phyloP scores from a whole-genome alignment of 257 asterid genomes.

The Solanum arcanum region DNA sequence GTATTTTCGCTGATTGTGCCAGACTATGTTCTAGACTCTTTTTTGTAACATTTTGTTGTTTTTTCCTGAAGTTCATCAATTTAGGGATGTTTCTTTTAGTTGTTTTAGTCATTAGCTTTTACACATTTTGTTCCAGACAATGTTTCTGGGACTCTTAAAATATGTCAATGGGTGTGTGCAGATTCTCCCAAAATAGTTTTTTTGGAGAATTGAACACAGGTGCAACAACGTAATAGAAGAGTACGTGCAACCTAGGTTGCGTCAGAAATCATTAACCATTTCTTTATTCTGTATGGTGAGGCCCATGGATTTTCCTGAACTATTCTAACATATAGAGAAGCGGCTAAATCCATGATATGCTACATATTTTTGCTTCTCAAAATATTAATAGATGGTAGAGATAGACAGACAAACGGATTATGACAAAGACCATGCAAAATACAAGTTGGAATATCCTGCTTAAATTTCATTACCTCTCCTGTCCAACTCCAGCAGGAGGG shows the following conservation, averaged over 20 bases:
- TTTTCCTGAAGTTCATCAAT: not conserved
- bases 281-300: not conserved
- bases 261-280: not conserved
- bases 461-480: not conserved
- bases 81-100: not conserved
- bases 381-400: not conserved
- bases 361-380: not conserved
- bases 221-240: not conserved
- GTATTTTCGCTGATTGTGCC: not conserved
- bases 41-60: not conserved
- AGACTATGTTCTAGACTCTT: not conserved
- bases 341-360: not conserved
- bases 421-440: not conserved
- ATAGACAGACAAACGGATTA: not conserved
- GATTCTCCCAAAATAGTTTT: not conserved
- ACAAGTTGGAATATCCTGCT: not conserved
- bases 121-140: not conserved
- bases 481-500: not conserved
- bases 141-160: not conserved
- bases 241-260: not conserved
- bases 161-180: not conserved
- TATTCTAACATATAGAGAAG: not conserved
- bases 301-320: not conserved
- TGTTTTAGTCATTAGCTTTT: not conserved
- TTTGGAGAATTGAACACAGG: not conserved